Percentiles rank a stretch among this genome's conserved stretches.
Evolutionary conservation across 176 grass and related monocot species (phyloP).

Genomic region (Sorghum bicolor): Sorghum_bicolor_NCBIv3 NC_012873.2:8418001-8418500

Average conservation of each 20-base stretch:
- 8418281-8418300: not conserved
- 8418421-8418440: not conserved
- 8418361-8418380: not conserved
- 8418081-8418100: no score
- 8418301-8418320: not conserved
- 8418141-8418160: not conserved
- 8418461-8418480: not conserved
- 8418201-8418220: not conserved
- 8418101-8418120: no score
- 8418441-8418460: no score
- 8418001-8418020: no score
- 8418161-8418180: not conserved
- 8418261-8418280: conserved; percentile 5
- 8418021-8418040: no score
- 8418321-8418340: not conserved
- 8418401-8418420: not conserved
- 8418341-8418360: not conserved
- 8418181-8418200: conserved; percentile 25
- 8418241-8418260: not conserved
- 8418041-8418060: no score
- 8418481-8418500: not conserved
- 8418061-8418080: no score
- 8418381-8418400: not conserved
- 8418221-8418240: not conserved
- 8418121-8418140: not conserved